phyloP scores from a whole-genome alignment of 495 filamentous ascomycete species.

The Talaromyces liani region DNA sequence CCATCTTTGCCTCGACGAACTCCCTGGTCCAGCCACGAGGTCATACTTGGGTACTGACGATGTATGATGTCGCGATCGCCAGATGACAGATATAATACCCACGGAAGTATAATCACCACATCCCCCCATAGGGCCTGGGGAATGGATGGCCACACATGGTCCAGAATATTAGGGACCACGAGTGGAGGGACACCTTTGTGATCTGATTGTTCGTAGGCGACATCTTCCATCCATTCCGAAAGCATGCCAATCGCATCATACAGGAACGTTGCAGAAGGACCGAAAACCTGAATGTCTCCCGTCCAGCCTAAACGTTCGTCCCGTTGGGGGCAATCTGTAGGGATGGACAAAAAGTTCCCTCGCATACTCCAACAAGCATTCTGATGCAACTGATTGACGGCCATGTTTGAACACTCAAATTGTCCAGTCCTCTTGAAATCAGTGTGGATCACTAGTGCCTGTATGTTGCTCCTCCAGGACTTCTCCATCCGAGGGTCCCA shows the following conservation, averaged over 20 bases:
- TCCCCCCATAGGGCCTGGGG: conserved; percentile 45
- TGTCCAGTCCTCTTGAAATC: conserved; percentile 41
- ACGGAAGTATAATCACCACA: conserved; percentile 36
- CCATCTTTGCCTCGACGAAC: conserved; percentile 30
- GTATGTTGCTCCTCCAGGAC: conserved; percentile 17
- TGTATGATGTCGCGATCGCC: conserved; percentile 35
- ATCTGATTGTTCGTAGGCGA: conserved; percentile 30
- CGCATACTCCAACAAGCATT: conserved; percentile 49
- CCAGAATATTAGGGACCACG: conserved; percentile 33
- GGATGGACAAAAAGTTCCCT: conserved; percentile 47
- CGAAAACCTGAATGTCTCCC: conserved; percentile 47
- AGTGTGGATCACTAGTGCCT: conserved; percentile 41
- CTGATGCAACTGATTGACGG: conserved; percentile 41
- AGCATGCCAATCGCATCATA: conserved; percentile 45
- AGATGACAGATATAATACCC: conserved; percentile 34
- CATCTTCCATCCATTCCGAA: conserved; percentile 40
- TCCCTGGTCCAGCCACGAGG: conserved; percentile 40
- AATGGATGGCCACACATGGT: conserved; percentile 14
- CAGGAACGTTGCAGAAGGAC: conserved; percentile 42
- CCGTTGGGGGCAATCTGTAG: conserved; percentile 49
- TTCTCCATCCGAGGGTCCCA: conserved; percentile 25
- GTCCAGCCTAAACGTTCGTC: conserved; percentile 55
- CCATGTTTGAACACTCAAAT: conserved; percentile 39
- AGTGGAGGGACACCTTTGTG: conserved; percentile 23
- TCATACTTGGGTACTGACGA: conserved; percentile 36